A percentile compares a stretch with the other conserved stretches of the same genome.
Conservation (phyloP, 148 eudicot genomes). For the Nyssa sinensis region DNA sequence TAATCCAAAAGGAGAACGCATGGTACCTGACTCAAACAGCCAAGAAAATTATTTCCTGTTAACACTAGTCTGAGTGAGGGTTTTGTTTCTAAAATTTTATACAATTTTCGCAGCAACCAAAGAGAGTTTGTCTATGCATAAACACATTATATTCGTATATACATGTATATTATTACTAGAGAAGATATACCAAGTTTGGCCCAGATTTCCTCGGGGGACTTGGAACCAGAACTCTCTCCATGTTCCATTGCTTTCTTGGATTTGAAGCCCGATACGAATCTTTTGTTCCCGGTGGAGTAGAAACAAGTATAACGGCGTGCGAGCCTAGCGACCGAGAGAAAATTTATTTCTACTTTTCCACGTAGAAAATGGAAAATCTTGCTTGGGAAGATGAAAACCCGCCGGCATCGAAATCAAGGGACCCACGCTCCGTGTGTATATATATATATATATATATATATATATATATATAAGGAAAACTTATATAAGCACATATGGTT, state of each 20-base stretch:
- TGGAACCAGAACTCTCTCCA: constrained; percentile 48
- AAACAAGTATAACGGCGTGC: neutral
- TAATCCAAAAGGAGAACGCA: too few relatives aligned
- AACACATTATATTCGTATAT: neutral
- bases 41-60: too few relatives aligned
- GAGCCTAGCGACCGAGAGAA: neutral
- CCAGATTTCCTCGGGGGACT: constrained; percentile 41
- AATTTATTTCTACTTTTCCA: too few relatives aligned
- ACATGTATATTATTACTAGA: neutral
- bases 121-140: neutral
- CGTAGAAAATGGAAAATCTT: neutral
- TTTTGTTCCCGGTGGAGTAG: neutral
- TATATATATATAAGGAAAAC: too few relatives aligned
- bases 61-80: too few relatives aligned
- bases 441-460: too few relatives aligned
- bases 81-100: neutral
- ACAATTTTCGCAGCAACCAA: neutral
- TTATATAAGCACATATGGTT: too few relatives aligned
- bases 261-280: neutral
- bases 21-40: too few relatives aligned
- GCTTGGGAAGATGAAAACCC: neutral
- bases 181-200: constrained; percentile 44
- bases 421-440: too few relatives aligned
- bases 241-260: constrained; percentile 28
- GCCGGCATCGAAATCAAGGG: neutral